Conservation (phyloP, 768 basidiomycete species). For the Calocybe gangraenosa region DNA sequence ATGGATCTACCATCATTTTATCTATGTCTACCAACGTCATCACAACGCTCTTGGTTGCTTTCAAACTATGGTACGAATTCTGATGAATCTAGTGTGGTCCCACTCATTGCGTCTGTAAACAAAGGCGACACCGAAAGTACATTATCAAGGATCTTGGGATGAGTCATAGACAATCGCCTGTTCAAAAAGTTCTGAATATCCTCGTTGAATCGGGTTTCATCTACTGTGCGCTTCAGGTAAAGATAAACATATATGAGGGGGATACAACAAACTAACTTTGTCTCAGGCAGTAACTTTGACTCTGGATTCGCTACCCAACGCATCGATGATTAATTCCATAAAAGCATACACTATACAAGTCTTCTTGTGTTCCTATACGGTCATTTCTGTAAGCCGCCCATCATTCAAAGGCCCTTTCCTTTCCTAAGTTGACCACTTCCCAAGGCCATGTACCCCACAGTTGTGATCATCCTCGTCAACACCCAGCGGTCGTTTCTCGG, state of each 20-base stretch:
- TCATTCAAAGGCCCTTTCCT: too few species aligned
- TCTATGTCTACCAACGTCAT: conserved; percentile 7
- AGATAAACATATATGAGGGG: background rate
- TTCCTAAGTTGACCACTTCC: background rate
- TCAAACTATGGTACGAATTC: conserved; percentile 6
- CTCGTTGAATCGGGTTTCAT: conserved; percentile 5
- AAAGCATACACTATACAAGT: conserved; percentile 1
- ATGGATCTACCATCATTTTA: conserved; percentile 3
- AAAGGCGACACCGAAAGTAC: conserved; percentile 4
- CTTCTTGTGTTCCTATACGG: conserved; percentile 2
- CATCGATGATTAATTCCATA: background rate
- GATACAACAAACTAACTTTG: too few species aligned
- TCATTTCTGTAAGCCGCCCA: conserved; percentile 3
- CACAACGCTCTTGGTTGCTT: conserved; percentile 4
- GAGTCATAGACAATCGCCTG: background rate
- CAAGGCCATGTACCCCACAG: conserved; percentile 13
- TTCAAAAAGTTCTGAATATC: conserved; percentile 4
- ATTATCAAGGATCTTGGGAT: background rate
- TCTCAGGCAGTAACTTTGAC: background rate
- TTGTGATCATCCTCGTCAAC: conserved; percentile 10
- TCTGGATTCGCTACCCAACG: conserved; percentile 3
- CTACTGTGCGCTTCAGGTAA: conserved; percentile 5
- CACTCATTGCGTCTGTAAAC: background rate
- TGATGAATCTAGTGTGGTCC: background rate
- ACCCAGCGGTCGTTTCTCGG: conserved; percentile 6